Percentiles rank a stretch among this genome's conserved stretches.
Evolutionary conservation across 139 green algal genomes (phyloP).

Genomic region (Chlorella ohadii): DNA sequence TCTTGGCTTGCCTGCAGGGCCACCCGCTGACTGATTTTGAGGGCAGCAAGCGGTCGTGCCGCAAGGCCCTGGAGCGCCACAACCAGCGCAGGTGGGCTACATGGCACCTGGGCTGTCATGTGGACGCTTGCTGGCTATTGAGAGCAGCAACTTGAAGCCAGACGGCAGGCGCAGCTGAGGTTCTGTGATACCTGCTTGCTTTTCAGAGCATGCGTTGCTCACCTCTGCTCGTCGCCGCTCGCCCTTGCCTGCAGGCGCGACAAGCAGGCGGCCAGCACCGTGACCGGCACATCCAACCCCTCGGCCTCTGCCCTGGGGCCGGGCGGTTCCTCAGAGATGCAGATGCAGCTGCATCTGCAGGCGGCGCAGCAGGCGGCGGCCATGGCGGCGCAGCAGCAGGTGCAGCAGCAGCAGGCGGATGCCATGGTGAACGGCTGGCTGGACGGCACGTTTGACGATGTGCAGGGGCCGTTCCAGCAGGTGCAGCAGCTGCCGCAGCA

Average conservation of each 20-base stretch:
- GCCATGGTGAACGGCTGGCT: not conserved
- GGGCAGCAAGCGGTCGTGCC: constrained; percentile 31
- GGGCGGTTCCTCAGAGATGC: not conserved
- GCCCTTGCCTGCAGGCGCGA: constrained; percentile 4
- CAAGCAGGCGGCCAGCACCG: constrained; percentile 29
- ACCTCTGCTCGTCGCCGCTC: not conserved
- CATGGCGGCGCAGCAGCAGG: not conserved
- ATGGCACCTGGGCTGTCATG: too few species aligned
- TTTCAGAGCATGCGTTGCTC: too few species aligned
- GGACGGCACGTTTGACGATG: not conserved
- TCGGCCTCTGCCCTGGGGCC: too few species aligned
- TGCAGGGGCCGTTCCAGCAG: not conserved
- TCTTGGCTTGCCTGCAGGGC: not conserved
- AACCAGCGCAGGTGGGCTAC: constrained; percentile 40
- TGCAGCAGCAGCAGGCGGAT: not conserved
- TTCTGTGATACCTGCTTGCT: too few species aligned
- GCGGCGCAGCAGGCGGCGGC: not conserved
- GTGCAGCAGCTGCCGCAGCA: not conserved
- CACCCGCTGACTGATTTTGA: constrained; percentile 40
- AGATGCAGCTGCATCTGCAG: not conserved
- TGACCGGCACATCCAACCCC: not conserved
- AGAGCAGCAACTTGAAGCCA: too few species aligned
- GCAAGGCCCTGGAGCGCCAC: constrained; percentile 35
- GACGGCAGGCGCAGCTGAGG: too few species aligned
- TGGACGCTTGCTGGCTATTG: too few species aligned